These are phyloP conservation scores for Camillea tinctor DNA, from an alignment of 2,329 filamentous ascomycete species.

Conservation along the genomic window DNA sequence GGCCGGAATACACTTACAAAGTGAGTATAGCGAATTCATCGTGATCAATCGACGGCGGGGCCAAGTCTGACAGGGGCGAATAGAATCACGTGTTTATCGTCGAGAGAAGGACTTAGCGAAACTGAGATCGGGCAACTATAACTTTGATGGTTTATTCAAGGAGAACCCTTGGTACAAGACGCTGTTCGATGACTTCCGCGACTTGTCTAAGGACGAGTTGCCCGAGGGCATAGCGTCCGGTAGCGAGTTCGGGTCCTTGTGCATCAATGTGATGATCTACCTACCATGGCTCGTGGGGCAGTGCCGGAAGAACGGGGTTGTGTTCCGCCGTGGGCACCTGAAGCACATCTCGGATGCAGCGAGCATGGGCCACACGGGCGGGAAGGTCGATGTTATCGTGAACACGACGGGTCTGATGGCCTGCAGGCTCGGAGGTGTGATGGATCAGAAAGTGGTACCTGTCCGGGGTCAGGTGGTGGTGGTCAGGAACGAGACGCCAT, in stretches of 20 bases:
- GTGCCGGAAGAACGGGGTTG: conserved; percentile 71
- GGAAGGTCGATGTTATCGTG: conserved; percentile 65
- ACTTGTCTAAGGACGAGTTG: conserved; percentile 58
- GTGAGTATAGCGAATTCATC: conserved; percentile 16
- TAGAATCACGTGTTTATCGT: conserved; percentile 49
- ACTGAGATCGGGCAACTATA: conserved; percentile 38
- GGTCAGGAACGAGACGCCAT: conserved; percentile 72
- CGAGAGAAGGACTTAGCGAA: conserved; percentile 60
- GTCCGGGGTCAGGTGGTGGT: conserved; percentile 81
- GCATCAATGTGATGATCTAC: conserved; percentile 88
- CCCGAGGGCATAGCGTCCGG: conserved; percentile 67
- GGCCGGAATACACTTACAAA: conserved; percentile 34
- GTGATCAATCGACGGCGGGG: background rate
- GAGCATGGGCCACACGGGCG: conserved; percentile 54
- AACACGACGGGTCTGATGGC: conserved; percentile 84
- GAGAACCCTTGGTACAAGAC: conserved; percentile 72
- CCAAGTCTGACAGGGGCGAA: background rate
- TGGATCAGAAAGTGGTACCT: conserved; percentile 71
- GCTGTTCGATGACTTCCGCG: conserved; percentile 69
- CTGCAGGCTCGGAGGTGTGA: conserved; percentile 74
- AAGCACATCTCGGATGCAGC: conserved; percentile 73
- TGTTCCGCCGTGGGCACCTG: conserved; percentile 62
- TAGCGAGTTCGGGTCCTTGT: conserved; percentile 77
- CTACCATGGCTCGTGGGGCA: conserved; percentile 81
- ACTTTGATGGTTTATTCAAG: conserved; percentile 66